phyloP scores from a whole-genome alignment of 192 early-diverging fungal species.

The Dissophora ornata region DNA sequence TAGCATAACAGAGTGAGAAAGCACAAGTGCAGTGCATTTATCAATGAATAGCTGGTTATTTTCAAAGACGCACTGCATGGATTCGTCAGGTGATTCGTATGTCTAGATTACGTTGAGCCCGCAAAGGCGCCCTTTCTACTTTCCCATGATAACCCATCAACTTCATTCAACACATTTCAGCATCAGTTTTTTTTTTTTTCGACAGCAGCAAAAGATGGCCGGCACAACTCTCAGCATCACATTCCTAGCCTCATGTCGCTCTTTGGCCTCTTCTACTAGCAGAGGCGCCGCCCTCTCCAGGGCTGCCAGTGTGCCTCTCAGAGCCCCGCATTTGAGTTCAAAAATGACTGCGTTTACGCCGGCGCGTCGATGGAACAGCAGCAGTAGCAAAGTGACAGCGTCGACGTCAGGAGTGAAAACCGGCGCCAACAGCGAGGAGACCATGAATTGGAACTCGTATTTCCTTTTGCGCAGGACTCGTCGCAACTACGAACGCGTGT shows the following conservation, averaged over 20 bases:
- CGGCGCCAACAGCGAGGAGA: too few species aligned
- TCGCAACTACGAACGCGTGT: constrained; percentile 69
- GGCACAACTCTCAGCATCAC: background rate
- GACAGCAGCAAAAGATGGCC: constrained; percentile 1
- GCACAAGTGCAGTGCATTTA: too few species aligned
- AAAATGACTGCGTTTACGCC: background rate
- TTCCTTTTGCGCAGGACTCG: constrained; percentile 72
- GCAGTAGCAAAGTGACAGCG: too few species aligned
- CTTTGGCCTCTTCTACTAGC: background rate
- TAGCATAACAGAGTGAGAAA: too few species aligned
- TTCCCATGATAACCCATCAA: too few species aligned
- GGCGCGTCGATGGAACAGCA: constrained; percentile 2
- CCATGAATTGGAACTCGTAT: constrained; percentile 69
- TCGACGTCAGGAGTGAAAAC: background rate
- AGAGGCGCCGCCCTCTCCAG: background rate
- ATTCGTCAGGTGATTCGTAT: too few species aligned
- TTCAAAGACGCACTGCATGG: too few species aligned
- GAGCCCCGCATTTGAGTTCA: constrained; percentile 13
- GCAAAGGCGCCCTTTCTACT: too few species aligned
- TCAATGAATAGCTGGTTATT: too few species aligned
- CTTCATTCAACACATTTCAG: too few species aligned
- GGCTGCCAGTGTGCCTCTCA: background rate
- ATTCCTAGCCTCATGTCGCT: background rate
- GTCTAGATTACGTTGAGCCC: too few species aligned
- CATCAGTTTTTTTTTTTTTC: too few species aligned